These are phyloP conservation scores for Verticillium alfalfae DNA, from an alignment of 2,329 filamentous ascomycete species.

Conservation along the genomic window DNA sequence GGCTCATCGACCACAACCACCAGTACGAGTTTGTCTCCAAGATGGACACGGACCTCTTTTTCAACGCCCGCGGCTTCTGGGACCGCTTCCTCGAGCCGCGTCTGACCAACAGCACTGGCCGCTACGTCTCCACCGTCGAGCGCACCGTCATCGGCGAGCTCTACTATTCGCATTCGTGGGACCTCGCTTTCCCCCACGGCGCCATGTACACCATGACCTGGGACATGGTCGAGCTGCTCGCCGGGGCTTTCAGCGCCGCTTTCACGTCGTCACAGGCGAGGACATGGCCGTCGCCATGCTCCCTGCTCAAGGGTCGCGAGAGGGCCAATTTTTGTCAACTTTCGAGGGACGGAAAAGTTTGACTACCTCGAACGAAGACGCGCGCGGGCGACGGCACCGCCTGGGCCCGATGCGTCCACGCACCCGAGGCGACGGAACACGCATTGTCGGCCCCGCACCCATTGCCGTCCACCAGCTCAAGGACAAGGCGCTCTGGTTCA, in stretches of 20 bases:
- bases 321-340: constrained; percentile 19
- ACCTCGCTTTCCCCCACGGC: constrained; percentile 22
- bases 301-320: constrained; percentile 17
- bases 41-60: constrained; percentile 24
- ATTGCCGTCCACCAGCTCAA: constrained; percentile 23
- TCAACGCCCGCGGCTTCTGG: constrained; percentile 24
- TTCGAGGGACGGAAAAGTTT: constrained; percentile 21
- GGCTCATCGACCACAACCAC: constrained; percentile 15
- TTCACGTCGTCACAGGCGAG: constrained; percentile 20
- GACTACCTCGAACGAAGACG: constrained; percentile 21
- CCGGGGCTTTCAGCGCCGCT: constrained; percentile 16
- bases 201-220: constrained; percentile 26
- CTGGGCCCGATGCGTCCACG: constrained; percentile 18
- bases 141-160: constrained; percentile 22
- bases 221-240: constrained; percentile 22
- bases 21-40: constrained; percentile 24
- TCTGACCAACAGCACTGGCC: constrained; percentile 4
- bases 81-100: constrained; percentile 18
- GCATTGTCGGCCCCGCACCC: constrained; percentile 15
- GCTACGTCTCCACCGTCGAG: constrained; percentile 9
- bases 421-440: constrained; percentile 17
- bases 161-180: constrained; percentile 16
- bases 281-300: constrained; percentile 22
- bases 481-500: constrained; percentile 16
- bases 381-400: constrained; percentile 18